Evolutionary conservation across 768 basidiomycete genomes (phyloP).

Genomic region (Tricholoma sp.): DNA sequence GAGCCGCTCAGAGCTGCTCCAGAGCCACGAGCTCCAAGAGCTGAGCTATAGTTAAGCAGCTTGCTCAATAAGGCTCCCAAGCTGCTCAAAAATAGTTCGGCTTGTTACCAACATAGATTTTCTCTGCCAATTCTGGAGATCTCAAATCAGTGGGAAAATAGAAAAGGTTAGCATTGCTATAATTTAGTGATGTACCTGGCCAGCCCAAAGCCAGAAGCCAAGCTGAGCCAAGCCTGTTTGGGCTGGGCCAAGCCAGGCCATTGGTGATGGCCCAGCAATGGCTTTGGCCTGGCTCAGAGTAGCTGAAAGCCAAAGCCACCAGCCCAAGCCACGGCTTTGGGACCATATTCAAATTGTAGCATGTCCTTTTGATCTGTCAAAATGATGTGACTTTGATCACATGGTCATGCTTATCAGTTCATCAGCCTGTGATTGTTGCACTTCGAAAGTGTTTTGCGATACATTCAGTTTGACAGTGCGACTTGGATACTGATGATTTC

Average conservation of each 20-base stretch:
- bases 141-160: too few relatives aligned
- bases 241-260: too few relatives aligned
- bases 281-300: too few relatives aligned
- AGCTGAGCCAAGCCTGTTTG: too few relatives aligned
- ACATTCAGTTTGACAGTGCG: not conserved
- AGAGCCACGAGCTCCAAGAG: not conserved
- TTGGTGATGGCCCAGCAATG: too few relatives aligned
- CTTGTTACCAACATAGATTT: too few relatives aligned
- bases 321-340: not conserved
- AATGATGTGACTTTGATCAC: not conserved
- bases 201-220: not conserved
- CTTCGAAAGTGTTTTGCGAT: not conserved
- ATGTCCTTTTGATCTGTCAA: not conserved
- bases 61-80: not conserved
- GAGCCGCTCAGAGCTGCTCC: not conserved
- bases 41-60: not conserved
- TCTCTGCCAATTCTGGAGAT: too few relatives aligned
- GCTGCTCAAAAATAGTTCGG: constrained; percentile 2
- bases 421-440: not conserved
- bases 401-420: not conserved
- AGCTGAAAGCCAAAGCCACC: not conserved
- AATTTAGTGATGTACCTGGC: too few relatives aligned
- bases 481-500: not conserved
- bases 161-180: too few relatives aligned
- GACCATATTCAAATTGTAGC: not conserved